These are phyloP conservation scores for Aureobasidium pullulans DNA, from an alignment of 2,329 filamentous ascomycete species.

Conservation along the genomic window DNA sequence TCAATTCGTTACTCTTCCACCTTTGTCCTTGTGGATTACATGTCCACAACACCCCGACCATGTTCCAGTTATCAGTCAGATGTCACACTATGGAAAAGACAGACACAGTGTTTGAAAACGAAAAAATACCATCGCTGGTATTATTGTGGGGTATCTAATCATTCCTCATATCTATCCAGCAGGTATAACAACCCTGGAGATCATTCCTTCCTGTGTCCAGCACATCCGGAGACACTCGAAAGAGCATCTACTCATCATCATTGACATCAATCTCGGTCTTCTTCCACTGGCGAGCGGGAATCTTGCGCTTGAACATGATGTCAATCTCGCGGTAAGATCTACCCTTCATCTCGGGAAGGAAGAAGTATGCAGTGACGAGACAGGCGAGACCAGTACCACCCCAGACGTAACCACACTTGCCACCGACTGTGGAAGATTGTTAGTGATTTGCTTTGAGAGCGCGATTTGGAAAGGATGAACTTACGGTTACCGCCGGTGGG, in stretches of 20 bases:
- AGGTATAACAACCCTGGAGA: no score
- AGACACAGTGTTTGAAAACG: no score
- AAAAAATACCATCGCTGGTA: no score
- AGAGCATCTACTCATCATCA: slow-evolving; percentile 51
- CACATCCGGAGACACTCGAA: neutral
- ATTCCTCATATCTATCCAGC: no score
- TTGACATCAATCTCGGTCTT: slow-evolving; percentile 49
- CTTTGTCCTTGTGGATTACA: no score
- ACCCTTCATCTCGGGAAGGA: slow-evolving; percentile 50
- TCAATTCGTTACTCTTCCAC: no score
- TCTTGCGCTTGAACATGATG: slow-evolving; percentile 49
- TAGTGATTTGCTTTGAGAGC: slow-evolving; percentile 18
- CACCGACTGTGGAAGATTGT: slow-evolving; percentile 29
- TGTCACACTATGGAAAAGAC: no score
- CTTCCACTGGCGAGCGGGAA: slow-evolving; percentile 50
- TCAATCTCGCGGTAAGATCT: slow-evolving; percentile 56
- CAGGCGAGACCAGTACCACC: slow-evolving; percentile 52
- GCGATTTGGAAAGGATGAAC: neutral
- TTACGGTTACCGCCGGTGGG: slow-evolving; percentile 28
- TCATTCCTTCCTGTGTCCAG: neutral
- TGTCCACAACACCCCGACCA: no score
- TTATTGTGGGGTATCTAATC: no score
- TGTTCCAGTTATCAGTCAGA: no score
- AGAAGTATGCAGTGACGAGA: slow-evolving; percentile 39
- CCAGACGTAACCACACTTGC: slow-evolving; percentile 55